phyloP scores from a whole-genome alignment of 2,329 filamentous ascomycete genomes.

The Fusarium hostae region DNA sequence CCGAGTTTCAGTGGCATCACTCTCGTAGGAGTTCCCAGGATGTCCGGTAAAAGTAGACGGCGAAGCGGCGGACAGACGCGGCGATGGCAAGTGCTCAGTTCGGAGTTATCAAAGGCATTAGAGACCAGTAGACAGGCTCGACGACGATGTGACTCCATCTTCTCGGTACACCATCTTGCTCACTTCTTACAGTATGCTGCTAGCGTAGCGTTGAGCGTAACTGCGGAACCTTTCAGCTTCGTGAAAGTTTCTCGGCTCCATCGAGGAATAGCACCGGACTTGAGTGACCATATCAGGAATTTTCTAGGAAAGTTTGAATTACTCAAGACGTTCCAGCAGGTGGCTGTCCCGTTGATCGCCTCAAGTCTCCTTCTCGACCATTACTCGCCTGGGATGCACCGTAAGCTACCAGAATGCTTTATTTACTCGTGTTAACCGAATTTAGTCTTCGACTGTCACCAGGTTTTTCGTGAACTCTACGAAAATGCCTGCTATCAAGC shows the following conservation, averaged over 20 bases:
- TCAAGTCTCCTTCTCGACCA: constrained; percentile 33
- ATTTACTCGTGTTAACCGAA: neutral
- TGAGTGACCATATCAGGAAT: constrained; percentile 13
- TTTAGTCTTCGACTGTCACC: constrained; percentile 10
- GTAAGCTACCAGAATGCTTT: constrained; percentile 8
- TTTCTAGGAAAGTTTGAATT: constrained; percentile 16
- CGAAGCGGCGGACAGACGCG: neutral
- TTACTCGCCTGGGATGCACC: constrained; percentile 32
- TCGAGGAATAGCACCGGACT: constrained; percentile 8
- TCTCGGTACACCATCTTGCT: constrained; percentile 13
- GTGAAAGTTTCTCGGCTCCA: constrained; percentile 15
- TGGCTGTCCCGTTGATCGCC: constrained; percentile 24
- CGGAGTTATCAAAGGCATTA: constrained; percentile 8
- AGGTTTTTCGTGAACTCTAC: constrained; percentile 19
- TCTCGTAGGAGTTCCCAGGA: constrained; percentile 11
- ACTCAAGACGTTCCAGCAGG: constrained; percentile 1
- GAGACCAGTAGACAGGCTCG: constrained; percentile 17
- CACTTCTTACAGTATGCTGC: constrained; percentile 16
- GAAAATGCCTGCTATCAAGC: constrained; percentile 4
- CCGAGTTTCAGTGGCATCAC: constrained; percentile 2
- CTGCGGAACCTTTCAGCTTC: constrained; percentile 19
- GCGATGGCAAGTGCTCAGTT: constrained; percentile 18
- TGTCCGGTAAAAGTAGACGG: neutral
- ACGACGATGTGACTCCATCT: constrained; percentile 6
- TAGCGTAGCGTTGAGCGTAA: neutral